Evolutionary conservation across 202 grass and related monocot genomes (phyloP).

Genomic region (Setaria italica): DNA sequence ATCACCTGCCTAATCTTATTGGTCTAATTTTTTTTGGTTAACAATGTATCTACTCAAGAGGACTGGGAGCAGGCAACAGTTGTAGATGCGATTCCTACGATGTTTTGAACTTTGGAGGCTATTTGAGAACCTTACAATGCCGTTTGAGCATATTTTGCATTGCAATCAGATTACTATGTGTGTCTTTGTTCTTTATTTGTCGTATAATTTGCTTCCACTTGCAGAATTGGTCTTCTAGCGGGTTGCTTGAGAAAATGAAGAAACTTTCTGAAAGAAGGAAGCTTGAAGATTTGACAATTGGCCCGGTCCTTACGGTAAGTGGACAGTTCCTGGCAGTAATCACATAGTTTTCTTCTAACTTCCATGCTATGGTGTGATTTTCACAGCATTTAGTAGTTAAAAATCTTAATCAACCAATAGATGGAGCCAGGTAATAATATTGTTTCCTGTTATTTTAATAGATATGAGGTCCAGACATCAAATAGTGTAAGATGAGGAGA

Average conservation of each 20-base stretch:
- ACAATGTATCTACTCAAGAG: neutral
- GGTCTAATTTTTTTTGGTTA: neutral
- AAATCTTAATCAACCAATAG: conserved; percentile 18
- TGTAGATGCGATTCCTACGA: neutral
- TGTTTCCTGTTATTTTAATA: conserved; percentile 20
- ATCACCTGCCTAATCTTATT: neutral
- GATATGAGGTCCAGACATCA: conserved; percentile 22
- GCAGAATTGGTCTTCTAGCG: conserved; percentile 91
- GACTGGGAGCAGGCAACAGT: neutral
- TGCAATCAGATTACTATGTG: neutral
- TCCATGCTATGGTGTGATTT: neutral
- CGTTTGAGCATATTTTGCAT: conserved; percentile 5
- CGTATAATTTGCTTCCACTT: conserved; percentile 40
- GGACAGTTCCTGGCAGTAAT: neutral
- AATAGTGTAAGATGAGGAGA: neutral
- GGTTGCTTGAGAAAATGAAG: conserved; percentile 84
- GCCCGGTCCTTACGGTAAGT: conserved; percentile 95
- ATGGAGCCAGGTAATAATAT: neutral
- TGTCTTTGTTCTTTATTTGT: conserved; percentile 34
- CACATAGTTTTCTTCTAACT: conserved; percentile 17
- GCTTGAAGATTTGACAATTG: conserved; percentile 93
- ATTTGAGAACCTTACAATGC: neutral
- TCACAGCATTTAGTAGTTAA: conserved; percentile 9
- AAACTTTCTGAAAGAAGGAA: conserved; percentile 81
- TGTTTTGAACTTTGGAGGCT: conserved; percentile 14